Conservation (phyloP, 2,329 filamentous ascomycete species). For the Aspergillus nomiae region DNA sequence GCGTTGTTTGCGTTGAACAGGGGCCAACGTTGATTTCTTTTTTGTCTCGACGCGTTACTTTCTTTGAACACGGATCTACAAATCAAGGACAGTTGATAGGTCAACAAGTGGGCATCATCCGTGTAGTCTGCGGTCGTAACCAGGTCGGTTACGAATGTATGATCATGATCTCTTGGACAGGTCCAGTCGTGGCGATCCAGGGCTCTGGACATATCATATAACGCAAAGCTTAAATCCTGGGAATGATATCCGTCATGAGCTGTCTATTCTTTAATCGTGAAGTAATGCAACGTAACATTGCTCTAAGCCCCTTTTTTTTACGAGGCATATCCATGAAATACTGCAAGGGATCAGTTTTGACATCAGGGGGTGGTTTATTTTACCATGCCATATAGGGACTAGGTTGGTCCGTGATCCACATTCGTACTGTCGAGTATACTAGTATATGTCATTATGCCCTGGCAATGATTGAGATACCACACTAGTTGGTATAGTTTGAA, state of each 20-base stretch:
- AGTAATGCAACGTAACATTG: background rate
- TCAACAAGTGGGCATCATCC: too few species aligned
- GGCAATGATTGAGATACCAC: too few species aligned
- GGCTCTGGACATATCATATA: background rate
- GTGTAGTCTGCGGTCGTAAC: background rate
- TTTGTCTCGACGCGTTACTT: background rate
- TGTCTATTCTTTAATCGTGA: background rate
- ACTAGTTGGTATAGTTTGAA: background rate
- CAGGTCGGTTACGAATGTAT: background rate
- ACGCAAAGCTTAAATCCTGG: background rate
- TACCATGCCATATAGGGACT: background rate
- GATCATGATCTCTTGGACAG: background rate
- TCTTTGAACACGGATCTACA: background rate
- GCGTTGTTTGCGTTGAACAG: background rate
- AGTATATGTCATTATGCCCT: background rate
- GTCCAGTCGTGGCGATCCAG: background rate
- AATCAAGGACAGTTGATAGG: background rate
- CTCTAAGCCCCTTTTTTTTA: too few species aligned
- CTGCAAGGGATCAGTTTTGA: background rate
- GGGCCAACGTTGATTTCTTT: background rate
- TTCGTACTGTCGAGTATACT: too few species aligned
- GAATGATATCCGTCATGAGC: background rate
- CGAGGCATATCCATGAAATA: background rate
- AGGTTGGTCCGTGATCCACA: background rate
- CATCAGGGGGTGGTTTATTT: background rate